Evolutionary conservation across 2,329 filamentous ascomycete genomes (phyloP), one percentile per base, ranked within the genome.

Genomic region (Grosmannia serpens): DNA sequence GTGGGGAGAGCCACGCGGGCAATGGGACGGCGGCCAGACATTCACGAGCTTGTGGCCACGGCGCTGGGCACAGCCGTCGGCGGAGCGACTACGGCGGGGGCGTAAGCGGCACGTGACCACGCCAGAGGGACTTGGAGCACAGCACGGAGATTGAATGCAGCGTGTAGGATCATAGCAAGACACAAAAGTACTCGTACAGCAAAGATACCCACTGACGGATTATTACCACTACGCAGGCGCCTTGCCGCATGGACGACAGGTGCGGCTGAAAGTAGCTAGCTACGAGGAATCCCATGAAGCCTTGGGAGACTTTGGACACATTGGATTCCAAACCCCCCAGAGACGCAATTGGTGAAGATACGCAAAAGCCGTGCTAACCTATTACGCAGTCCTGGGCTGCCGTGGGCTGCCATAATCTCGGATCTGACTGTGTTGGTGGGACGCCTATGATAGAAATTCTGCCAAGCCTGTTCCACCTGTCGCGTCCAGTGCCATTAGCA

Each of bases 1-100:
- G 44, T 64, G 35, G 74, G 74, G 0, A 73, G 73, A 20, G 75
- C 74, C 3, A 73, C 75, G 68, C 70, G 74, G 59, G 74, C 74
- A 15, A 70, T 76, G 55, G 75, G 75, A 7, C 69, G 73, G 55
- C 71, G 70, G 49, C 64, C 79, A 17, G 76, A 73, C 60, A 62
- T 79, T 46, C 72, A 71, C 38, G 75, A 79, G 59, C 67, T 80
- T 27, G 56, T 62, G 29, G 61, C 58, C 24, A 59, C 56, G 35
- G 61, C 59, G 22, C 58, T 59, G 20, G 58, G 59, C 6, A 44
- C 33, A 2, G 24, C 22, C 6, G 52, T 11, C 11, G 52, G 33
- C 22, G 35, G 52, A 29, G 15, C 26, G 8, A 29, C 47, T n/a
- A 13, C 47, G 15, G 47, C 26, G 24, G 26, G 22, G 11, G 13